A percentile compares a stretch with the other conserved stretches of the same genome.
Evolutionary conservation across 2,329 filamentous ascomycete species (phyloP).

Genomic region (Xylariomycetidae sp.): DNA sequence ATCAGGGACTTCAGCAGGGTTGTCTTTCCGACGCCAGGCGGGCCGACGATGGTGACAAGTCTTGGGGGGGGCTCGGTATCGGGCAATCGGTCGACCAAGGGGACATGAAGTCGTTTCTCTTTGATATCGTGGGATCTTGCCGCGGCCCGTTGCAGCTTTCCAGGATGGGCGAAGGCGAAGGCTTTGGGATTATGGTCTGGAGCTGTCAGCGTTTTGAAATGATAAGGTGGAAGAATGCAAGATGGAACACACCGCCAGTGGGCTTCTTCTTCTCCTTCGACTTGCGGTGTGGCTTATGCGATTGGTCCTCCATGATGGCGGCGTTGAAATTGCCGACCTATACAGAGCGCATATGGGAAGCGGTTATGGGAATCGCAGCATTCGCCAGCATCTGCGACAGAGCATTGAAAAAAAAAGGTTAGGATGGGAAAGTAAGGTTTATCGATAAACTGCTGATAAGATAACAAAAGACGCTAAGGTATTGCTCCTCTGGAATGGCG

Average conservation of each 20-base stretch:
- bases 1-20: constrained; percentile 93
- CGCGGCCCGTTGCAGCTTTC: constrained; percentile 69
- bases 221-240: background rate
- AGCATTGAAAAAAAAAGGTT: too few species aligned
- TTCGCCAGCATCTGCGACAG: too few species aligned
- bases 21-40: constrained; percentile 91
- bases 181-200: constrained; percentile 80
- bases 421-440: too few species aligned
- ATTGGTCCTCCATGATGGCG: constrained; percentile 85
- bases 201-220: constrained; percentile 20
- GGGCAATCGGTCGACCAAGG: constrained; percentile 88
- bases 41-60: constrained; percentile 89
- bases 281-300: constrained; percentile 78
- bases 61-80: constrained; percentile 84
- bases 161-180: constrained; percentile 78
- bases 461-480: too few species aligned
- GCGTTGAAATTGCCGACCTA: too few species aligned
- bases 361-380: too few species aligned
- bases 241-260: constrained; percentile 45
- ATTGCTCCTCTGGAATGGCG: too few species aligned
- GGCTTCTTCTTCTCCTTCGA: constrained; percentile 83
- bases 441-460: too few species aligned
- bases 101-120: constrained; percentile 94
- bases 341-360: too few species aligned
- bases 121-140: constrained; percentile 52